These are phyloP conservation scores for Vitis amurensis DNA, from an alignment of 164 flowering plant genomes.

Conservation along the genomic window DNA sequence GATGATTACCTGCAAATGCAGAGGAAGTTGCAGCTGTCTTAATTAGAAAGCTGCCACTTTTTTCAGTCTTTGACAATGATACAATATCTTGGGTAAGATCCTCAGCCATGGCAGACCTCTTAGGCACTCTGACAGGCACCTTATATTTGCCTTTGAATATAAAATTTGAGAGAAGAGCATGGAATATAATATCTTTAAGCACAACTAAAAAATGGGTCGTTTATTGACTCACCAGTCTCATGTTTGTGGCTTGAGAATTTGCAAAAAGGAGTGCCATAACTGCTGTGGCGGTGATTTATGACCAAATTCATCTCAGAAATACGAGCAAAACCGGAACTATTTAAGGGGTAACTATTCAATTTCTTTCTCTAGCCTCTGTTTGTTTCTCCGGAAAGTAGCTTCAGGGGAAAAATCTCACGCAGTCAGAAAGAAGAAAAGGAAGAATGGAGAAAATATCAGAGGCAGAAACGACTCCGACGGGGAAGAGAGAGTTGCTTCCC, in stretches of 20 bases:
- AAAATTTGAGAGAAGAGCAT: background rate
- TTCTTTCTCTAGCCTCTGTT: too few relatives aligned
- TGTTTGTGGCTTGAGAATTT: slow-evolving; percentile 9
- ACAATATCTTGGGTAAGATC: slow-evolving; percentile 14
- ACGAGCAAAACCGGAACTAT: too few relatives aligned
- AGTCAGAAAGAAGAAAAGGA: too few relatives aligned
- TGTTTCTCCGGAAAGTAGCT: too few relatives aligned
- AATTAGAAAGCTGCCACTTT: slow-evolving; percentile 9
- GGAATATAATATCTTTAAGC: background rate
- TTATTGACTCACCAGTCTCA: slow-evolving; percentile 10
- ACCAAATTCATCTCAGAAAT: slow-evolving; percentile 18
- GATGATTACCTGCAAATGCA: slow-evolving; percentile 37
- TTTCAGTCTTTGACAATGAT: slow-evolving; percentile 7
- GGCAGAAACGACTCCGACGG: too few relatives aligned
- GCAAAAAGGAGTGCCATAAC: slow-evolving; percentile 1
- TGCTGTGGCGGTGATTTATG: slow-evolving; percentile 4
- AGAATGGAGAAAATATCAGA: too few relatives aligned
- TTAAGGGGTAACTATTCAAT: too few relatives aligned
- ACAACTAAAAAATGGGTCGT: background rate
- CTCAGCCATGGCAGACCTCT: slow-evolving; percentile 16
- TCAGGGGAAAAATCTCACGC: too few relatives aligned
- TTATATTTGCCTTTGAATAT: slow-evolving; percentile 17
- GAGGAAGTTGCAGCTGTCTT: slow-evolving; percentile 23
- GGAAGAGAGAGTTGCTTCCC: too few relatives aligned
- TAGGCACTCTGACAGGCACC: slow-evolving; percentile 18